Conservation (phyloP, 768 basidiomycete species). For the Chiua virens region DNA sequence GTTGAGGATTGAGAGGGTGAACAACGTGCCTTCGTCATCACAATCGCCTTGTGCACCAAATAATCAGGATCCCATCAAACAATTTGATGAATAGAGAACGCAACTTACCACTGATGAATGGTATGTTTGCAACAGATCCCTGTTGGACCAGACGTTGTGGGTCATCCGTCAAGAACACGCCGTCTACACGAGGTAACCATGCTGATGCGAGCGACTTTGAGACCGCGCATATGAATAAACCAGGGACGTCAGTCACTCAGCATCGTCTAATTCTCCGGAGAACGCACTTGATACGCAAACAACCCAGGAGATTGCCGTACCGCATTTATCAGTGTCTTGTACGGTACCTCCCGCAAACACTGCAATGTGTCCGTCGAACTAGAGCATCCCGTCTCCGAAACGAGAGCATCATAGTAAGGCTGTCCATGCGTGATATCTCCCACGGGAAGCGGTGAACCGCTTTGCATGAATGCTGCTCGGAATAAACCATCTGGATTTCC, state of each 20-base stretch:
- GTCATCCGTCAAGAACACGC: conserved; percentile 35
- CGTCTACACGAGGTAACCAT: conserved; percentile 42
- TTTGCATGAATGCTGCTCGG: conserved; percentile 38
- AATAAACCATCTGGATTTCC: conserved; percentile 27
- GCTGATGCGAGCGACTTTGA: conserved; percentile 26
- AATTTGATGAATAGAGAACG: not conserved
- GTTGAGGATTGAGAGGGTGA: conserved; percentile 47
- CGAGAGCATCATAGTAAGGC: conserved; percentile 32
- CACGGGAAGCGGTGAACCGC: conserved; percentile 34
- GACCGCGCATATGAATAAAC: not conserved
- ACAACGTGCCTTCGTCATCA: conserved; percentile 46
- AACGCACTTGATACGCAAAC: conserved; percentile 33
- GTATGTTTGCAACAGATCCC: conserved; percentile 24
- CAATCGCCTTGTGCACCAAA: conserved; percentile 26
- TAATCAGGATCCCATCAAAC: not conserved
- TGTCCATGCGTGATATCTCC: conserved; percentile 23
- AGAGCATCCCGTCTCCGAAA: conserved; percentile 31
- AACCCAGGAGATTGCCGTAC: conserved; percentile 33
- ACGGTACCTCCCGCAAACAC: conserved; percentile 36
- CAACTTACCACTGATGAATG: conserved; percentile 9
- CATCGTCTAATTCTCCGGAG: too few relatives aligned
- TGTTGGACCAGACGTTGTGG: conserved; percentile 33
- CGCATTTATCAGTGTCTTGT: conserved; percentile 29
- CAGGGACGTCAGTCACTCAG: not conserved
- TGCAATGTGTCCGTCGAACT: conserved; percentile 25